Conservation (phyloP, 805 yeast genomes). For the Cyberlindnera misumaiensis region DNA sequence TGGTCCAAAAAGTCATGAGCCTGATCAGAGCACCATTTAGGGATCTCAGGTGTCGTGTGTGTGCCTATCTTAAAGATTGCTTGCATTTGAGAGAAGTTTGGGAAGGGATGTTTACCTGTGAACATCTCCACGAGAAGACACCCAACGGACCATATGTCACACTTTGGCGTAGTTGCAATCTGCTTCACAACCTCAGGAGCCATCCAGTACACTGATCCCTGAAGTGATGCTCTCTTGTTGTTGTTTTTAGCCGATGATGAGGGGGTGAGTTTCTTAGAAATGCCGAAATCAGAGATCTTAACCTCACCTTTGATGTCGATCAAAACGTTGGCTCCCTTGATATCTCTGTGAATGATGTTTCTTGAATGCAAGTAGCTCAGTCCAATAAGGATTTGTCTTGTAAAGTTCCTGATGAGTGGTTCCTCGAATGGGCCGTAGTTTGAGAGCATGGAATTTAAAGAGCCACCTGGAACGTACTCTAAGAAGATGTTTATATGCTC, state of each 20-base stretch:
- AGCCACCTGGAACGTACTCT: constrained; percentile 70
- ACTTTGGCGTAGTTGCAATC: constrained; percentile 82
- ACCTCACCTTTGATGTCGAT: constrained; percentile 77
- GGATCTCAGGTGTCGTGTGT: constrained; percentile 71
- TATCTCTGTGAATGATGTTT: constrained; percentile 78
- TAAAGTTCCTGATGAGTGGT: constrained; percentile 62
- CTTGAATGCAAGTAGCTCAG: constrained; percentile 66
- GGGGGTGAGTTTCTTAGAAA: constrained; percentile 63
- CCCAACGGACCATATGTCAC: constrained; percentile 97
- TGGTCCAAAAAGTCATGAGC: constrained; percentile 58
- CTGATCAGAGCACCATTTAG: constrained; percentile 60
- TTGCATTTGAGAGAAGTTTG: constrained; percentile 92
- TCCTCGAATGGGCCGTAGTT: constrained; percentile 80
- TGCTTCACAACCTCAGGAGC: constrained; percentile 98
- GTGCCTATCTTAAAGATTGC: constrained; percentile 94
- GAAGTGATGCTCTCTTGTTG: constrained; percentile 67
- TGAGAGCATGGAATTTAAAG: constrained; percentile 60
- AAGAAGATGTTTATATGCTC: constrained; percentile 70
- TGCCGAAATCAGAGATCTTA: constrained; percentile 83
- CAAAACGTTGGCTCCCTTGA: constrained; percentile 81
- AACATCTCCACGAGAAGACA: constrained; percentile 92
- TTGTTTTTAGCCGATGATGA: constrained; percentile 22
- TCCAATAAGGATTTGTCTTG: constrained; percentile 71
- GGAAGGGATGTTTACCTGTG: constrained; percentile 94
- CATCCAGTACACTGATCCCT: constrained; percentile 98